These are phyloP conservation scores for Blastobotrys terrestris DNA, from an alignment of 805 yeast genomes.

Conservation along the genomic window DNA sequence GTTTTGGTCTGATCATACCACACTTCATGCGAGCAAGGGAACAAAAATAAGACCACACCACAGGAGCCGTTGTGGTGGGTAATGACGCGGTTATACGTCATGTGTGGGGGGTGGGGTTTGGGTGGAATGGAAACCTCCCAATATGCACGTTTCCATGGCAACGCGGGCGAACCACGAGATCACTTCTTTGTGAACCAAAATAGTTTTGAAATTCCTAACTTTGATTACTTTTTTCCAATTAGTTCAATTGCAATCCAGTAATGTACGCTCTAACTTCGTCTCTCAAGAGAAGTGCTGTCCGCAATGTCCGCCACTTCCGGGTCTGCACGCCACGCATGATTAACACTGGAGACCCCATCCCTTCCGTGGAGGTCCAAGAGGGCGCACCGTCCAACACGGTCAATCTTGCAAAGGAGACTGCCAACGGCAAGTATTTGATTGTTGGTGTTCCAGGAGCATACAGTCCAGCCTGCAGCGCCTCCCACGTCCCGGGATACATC, in stretches of 20 bases:
- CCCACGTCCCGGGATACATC: slow-evolving; percentile 71
- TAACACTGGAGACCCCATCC: slow-evolving; percentile 56
- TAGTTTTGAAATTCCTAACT: not conserved
- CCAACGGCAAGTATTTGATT: slow-evolving; percentile 46
- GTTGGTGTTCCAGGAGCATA: slow-evolving; percentile 73
- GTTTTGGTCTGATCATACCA: not conserved
- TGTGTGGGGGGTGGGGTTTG: too few relatives aligned
- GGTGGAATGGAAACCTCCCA: too few relatives aligned
- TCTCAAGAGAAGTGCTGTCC: not conserved
- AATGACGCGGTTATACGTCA: too few relatives aligned
- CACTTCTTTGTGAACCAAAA: not conserved
- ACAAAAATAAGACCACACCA: too few relatives aligned
- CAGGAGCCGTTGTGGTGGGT: too few relatives aligned
- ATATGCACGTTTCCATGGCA: not conserved
- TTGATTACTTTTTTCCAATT: not conserved
- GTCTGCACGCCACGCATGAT: slow-evolving; percentile 29
- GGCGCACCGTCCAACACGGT: slow-evolving; percentile 60
- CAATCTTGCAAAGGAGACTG: slow-evolving; percentile 45
- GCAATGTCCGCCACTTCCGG: slow-evolving; percentile 15
- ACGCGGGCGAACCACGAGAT: not conserved
- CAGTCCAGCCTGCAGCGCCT: slow-evolving; percentile 70
- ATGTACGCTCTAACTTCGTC: not conserved
- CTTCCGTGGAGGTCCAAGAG: slow-evolving; percentile 48
- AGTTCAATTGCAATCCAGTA: not conserved
- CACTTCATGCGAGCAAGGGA: too few relatives aligned